These are phyloP conservation scores for Thymus mandschuricus DNA, from an alignment of 257 asterid species.

Conservation along the genomic window DNA sequence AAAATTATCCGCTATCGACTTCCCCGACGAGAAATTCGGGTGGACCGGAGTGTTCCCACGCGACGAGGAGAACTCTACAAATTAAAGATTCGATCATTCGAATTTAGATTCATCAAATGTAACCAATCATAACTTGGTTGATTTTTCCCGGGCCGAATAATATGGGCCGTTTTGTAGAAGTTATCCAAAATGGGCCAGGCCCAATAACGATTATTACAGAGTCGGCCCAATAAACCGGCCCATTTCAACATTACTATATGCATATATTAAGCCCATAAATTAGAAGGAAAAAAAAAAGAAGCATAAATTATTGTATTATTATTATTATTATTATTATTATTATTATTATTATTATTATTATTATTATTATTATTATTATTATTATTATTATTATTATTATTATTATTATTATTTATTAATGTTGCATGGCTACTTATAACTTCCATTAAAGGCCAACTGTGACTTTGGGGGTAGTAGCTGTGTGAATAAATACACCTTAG, in stretches of 20 bases:
- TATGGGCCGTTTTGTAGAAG: too few species aligned
- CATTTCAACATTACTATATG: background rate
- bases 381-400: too few species aligned
- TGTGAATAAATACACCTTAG: slow-evolving; percentile 4
- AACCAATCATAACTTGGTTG: background rate
- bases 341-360: too few species aligned
- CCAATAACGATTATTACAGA: too few species aligned
- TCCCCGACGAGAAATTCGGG: slow-evolving; percentile 43
- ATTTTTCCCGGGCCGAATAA: too few species aligned
- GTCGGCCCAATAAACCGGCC: background rate
- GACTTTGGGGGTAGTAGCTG: background rate
- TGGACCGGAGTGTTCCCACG: slow-evolving; percentile 75
- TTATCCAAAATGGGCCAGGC: too few species aligned
- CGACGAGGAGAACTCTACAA: slow-evolving; percentile 74
- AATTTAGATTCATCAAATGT: background rate
- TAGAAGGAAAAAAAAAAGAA: background rate
- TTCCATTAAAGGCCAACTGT: background rate
- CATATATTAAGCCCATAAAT: background rate
- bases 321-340: too few species aligned
- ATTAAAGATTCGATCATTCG: background rate
- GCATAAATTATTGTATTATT: background rate
- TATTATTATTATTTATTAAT: too few species aligned
- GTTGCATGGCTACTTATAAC: background rate
- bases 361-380: too few species aligned
- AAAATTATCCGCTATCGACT: slow-evolving; percentile 26